phyloP scores from a whole-genome alignment of 2,329 filamentous ascomycete genomes.

The Apiospora rasikravindrae region DNA sequence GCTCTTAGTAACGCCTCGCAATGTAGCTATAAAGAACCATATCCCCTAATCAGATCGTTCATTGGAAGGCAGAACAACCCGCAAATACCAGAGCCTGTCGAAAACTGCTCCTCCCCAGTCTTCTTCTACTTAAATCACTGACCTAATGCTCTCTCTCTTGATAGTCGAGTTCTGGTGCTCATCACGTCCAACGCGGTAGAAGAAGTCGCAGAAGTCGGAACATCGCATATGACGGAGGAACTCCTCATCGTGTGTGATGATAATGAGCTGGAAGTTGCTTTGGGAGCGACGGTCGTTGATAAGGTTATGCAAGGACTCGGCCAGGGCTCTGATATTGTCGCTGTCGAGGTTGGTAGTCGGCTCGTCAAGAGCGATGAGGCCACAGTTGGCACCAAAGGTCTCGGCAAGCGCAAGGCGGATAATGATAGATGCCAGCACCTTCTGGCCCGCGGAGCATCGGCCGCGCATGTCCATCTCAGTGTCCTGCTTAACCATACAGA shows the following conservation, averaged over 20 bases:
- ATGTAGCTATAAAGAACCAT: background rate
- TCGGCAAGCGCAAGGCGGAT: conserved; percentile 95
- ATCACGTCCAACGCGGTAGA: conserved; percentile 85
- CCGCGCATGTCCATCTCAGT: conserved; percentile 99
- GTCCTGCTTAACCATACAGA: conserved; percentile 97
- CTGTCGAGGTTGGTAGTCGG: conserved; percentile 95
- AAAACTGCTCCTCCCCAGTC: background rate
- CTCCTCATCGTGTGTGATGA: conserved; percentile 98
- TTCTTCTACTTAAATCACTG: conserved; percentile 44
- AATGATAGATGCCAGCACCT: conserved; percentile 95
- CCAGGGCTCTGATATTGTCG: conserved; percentile 92
- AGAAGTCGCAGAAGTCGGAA: conserved; percentile 89
- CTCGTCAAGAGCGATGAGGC: conserved; percentile 94
- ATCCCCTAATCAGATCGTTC: background rate
- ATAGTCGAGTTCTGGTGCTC: conserved; percentile 88
- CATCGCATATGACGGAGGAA: conserved; percentile 94
- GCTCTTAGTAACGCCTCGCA: background rate
- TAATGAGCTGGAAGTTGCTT: conserved; percentile 95
- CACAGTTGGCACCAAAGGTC: conserved; percentile 95
- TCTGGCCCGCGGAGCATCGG: conserved; percentile 94
- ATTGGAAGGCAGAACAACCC: background rate
- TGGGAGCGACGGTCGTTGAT: conserved; percentile 84
- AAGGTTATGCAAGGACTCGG: conserved; percentile 83
- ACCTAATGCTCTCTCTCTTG: conserved; percentile 67
- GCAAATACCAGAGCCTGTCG: background rate